These are phyloP conservation scores for Ceriops zippeliana DNA, from an alignment of 345 rosid species.

Conservation along the genomic window DNA sequence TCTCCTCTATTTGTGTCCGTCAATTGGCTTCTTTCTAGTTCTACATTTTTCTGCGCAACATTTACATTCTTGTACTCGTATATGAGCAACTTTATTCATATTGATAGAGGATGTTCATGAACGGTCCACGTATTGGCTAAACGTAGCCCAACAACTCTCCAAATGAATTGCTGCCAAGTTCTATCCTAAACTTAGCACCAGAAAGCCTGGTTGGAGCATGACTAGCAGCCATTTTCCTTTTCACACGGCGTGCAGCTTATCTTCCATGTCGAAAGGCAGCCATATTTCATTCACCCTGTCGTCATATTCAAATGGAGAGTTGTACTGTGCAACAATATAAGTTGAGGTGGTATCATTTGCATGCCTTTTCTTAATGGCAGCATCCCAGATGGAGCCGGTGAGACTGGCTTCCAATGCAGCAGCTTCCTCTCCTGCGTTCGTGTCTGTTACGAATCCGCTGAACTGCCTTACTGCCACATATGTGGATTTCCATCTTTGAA, in stretches of 20 bases:
- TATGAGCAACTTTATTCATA: constrained; percentile 1
- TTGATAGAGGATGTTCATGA: too few relatives aligned
- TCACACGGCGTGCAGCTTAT: neutral
- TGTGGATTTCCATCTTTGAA: constrained; percentile 49
- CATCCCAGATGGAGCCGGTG: constrained; percentile 54
- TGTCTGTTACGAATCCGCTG: constrained; percentile 66
- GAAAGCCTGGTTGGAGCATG: too few relatives aligned
- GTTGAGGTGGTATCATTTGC: constrained; percentile 25
- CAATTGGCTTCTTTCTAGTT: too few relatives aligned
- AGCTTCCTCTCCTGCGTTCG: constrained; percentile 57
- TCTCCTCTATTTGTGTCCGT: too few relatives aligned
- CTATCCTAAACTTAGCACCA: too few relatives aligned
- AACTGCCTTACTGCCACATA: constrained; percentile 71
- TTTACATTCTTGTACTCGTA: too few relatives aligned
- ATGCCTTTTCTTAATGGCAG: constrained; percentile 51
- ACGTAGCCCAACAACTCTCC: too few relatives aligned
- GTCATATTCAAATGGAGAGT: constrained; percentile 74
- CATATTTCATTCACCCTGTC: constrained; percentile 81
- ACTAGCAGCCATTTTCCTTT: too few relatives aligned
- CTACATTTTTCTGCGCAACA: too few relatives aligned
- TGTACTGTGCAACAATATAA: constrained; percentile 79
- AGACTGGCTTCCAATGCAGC: constrained; percentile 66
- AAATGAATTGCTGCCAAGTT: too few relatives aligned
- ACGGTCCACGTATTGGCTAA: too few relatives aligned
- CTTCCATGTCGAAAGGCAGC: constrained; percentile 48